Base-by-base conservation (phyloP, 2,329 filamentous ascomycete species). In the Aspergillus neoniger region DNA sequence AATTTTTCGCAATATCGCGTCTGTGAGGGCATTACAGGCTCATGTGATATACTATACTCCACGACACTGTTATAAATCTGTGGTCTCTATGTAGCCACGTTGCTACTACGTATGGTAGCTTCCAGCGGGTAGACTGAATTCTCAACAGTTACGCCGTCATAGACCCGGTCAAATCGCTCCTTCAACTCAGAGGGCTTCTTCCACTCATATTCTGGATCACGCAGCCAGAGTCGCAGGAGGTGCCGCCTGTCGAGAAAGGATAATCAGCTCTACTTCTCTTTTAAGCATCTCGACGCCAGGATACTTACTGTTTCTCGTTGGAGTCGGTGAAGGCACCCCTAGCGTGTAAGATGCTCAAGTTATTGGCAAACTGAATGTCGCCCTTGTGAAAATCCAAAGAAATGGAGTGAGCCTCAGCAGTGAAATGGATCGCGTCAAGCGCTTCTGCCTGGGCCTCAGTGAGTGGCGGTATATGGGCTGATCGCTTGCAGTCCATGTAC, bases 361-460 rank as follows among this genome's bases (percentile, higher is more conserved):
- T 82, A 63, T 83, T 83, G 19, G 77, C 72, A 57, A 77, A 82
- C 58, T 81, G 80, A 21, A 83, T 72, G 58, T 82, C 80, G 4
- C 81, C 81, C 52, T 77, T 74, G 23, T 73, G 68, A 56, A 82
- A 79, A 32, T 77, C 72, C 23, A 81, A 68, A 0, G 69, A 69
- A 0, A 80, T 63, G 5, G 69, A 69, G 62, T 77, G 72, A 52
- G 76, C 72, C 55, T 79, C 77, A 0, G 75, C 79, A 0, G 78
- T 63, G 61, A 82, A 82, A 58, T 83, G 80, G 6, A 83, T 60
- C 6, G 79, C 70, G 61, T 82, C 80, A 7, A 83, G 73, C 0
- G 81, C 81, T 65, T 83, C 80, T 14, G 79, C 80, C 64, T 82
- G 80, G 2, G 76, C 78, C 70, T 81, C 79, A 3, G 74, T 80